Evolutionary conservation across 495 filamentous ascomycete genomes (phyloP), one percentile per base, ranked within the genome.

Genomic region (Cairneyella variabilis): DNA sequence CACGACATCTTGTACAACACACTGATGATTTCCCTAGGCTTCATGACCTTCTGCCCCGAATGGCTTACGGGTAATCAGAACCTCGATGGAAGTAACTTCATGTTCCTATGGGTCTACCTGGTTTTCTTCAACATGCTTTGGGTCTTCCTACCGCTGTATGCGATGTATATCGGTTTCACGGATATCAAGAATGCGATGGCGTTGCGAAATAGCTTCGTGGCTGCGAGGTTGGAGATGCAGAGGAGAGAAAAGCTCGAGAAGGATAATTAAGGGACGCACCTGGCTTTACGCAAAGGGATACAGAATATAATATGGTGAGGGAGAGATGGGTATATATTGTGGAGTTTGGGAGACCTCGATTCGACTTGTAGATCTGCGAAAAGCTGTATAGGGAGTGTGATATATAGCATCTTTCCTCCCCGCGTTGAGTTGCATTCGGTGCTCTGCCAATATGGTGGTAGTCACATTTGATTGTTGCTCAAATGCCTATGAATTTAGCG

Each of bases 11-110:
- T n/a, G n/a, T n/a, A n/a, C n/a, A n/a, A n/a, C n/a, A n/a, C n/a
- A n/a, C n/a, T n/a, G n/a, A n/a, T n/a, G n/a, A n/a, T n/a, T n/a
- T 40, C 16, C 17, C 17, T 40, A 83, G 85, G 87, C 11, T 96
- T 86, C 65, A 97, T 97, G 88, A 97, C 92, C 0, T 97, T 97
- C 70, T 85, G 81, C 58, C 92, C 92, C 12, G 92, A 97, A 72
- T 97, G 91, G 91, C 68, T 97, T 50, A 85, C 78, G 3, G 87
- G 83, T 1, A 88, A 76, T 53, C 66, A 80, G 54, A 89, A 89
- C 67, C 75, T 97, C 59, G 84, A 91, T 59, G 86, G 82, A 0
- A 82, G 79, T 53, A 91, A 95, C 60, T 86, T 80, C 56, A 91
- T 97, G 77, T 96, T 91, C 62, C 64, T 86, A 59, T 88, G 89